Conservation (phyloP, 768 basidiomycete genomes). For the Mycena venus region DNA sequence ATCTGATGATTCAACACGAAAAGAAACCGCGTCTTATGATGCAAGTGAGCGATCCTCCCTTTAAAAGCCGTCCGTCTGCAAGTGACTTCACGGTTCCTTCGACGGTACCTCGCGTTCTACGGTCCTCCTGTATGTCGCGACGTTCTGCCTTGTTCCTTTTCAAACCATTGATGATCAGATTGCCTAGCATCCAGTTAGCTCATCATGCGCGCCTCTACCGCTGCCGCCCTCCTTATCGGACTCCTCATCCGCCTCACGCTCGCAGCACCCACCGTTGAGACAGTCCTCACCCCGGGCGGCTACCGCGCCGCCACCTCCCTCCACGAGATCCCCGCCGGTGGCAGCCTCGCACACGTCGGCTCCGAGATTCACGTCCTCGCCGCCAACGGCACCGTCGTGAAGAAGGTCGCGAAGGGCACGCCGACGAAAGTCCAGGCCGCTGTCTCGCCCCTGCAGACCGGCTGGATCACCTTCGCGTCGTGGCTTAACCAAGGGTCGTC, state of each 20-base stretch:
- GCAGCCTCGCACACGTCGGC: slow-evolving; percentile 22
- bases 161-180: not conserved
- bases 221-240: slow-evolving; percentile 9
- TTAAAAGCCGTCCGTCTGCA: not conserved
- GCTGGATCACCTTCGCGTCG: slow-evolving; percentile 33
- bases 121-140: not conserved
- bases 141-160: not conserved
- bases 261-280: slow-evolving; percentile 11
- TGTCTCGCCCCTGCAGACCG: slow-evolving; percentile 13
- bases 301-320: slow-evolving; percentile 1
- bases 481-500: slow-evolving; percentile 32
- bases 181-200: not conserved
- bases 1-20: no score
- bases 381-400: slow-evolving; percentile 18
- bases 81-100: not conserved
- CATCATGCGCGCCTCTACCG: slow-evolving; percentile 9
- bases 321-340: slow-evolving; percentile 28
- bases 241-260: slow-evolving; percentile 1
- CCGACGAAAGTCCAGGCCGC: slow-evolving; percentile 5
- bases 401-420: not conserved
- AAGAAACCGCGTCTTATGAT: not conserved
- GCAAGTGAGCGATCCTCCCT: not conserved
- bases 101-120: not conserved
- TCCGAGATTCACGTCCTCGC: slow-evolving; percentile 24
- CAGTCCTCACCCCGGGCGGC: slow-evolving; percentile 16